phyloP scores from a whole-genome alignment of 176 grass and related monocot species.

The Oryza punctata region DNA sequence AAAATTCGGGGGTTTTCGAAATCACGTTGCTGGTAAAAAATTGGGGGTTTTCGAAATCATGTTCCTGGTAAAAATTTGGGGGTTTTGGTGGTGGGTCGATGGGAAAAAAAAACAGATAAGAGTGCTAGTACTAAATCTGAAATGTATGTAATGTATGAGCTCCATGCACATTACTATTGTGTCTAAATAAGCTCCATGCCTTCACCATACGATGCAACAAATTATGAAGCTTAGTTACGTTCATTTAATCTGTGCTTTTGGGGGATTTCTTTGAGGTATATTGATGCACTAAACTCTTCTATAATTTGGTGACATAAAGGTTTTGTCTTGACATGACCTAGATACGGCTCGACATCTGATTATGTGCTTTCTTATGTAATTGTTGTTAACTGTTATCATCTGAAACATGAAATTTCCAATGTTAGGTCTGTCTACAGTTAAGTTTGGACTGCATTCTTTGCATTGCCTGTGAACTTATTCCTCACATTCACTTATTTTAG shows the following conservation, averaged over 20 bases:
- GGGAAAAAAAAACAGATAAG: no score
- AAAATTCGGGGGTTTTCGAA: no score
- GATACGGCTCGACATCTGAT: background rate
- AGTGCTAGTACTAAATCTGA: background rate
- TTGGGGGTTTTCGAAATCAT: background rate
- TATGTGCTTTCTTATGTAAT: constrained; percentile 16
- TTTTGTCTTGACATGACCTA: background rate
- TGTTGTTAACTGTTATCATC: background rate
- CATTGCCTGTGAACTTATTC: background rate
- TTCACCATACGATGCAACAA: background rate
- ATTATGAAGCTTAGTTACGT: background rate
- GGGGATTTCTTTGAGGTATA: background rate
- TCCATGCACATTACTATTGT: background rate
- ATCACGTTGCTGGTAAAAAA: background rate
- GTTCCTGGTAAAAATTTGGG: background rate
- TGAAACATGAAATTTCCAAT: background rate
- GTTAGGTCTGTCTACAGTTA: background rate
- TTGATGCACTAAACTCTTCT: background rate
- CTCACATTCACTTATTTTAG: constrained; percentile 3
- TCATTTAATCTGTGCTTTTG: background rate
- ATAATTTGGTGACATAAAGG: background rate
- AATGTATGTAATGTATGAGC: background rate
- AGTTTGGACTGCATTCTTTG: constrained; percentile 1
- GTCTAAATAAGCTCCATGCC: background rate
- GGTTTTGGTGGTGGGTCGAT: background rate